phyloP scores from a whole-genome alignment of 768 basidiomycete species.

The Thelephora ganbajun region DNA sequence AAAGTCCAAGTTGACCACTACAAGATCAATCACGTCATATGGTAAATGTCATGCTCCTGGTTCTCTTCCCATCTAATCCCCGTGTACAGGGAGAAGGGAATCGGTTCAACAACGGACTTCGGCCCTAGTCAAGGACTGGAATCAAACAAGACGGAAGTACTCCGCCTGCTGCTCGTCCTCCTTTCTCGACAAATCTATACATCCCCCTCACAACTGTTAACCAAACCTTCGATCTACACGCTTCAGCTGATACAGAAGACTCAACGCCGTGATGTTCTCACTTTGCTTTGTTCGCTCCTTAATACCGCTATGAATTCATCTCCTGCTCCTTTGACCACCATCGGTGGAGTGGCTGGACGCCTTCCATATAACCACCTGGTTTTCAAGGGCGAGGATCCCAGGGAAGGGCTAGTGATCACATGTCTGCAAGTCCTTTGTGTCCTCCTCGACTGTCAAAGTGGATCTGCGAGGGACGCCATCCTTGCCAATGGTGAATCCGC shows the following conservation, averaged over 20 bases:
- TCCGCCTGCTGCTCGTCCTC: constrained; percentile 77
- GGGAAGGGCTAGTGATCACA: constrained; percentile 55
- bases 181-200: constrained; percentile 87
- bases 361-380: constrained; percentile 85
- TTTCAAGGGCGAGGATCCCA: constrained; percentile 77
- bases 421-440: constrained; percentile 69
- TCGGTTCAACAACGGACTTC: constrained; percentile 75
- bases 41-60: constrained; percentile 32
- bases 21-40: constrained; percentile 79
- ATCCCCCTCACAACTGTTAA: constrained; percentile 52
- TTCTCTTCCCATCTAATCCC: constrained; percentile 1
- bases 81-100: constrained; percentile 73
- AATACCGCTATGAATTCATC: constrained; percentile 78
- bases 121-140: constrained; percentile 54
- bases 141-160: constrained; percentile 74
- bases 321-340: constrained; percentile 29
- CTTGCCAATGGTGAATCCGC: constrained; percentile 28
- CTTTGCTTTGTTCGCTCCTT: constrained; percentile 82
- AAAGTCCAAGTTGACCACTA: constrained; percentile 66
- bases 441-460: constrained; percentile 72
- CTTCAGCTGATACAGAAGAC: constrained; percentile 66
- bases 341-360: constrained; percentile 61
- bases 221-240: constrained; percentile 63
- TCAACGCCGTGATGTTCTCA: constrained; percentile 73
- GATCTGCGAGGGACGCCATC: constrained; percentile 44